Evolutionary conservation across 2,329 filamentous ascomycete species (phyloP), one percentile per base, ranked within the genome.

Genomic region (Chaetomiaceae sp.): DNA sequence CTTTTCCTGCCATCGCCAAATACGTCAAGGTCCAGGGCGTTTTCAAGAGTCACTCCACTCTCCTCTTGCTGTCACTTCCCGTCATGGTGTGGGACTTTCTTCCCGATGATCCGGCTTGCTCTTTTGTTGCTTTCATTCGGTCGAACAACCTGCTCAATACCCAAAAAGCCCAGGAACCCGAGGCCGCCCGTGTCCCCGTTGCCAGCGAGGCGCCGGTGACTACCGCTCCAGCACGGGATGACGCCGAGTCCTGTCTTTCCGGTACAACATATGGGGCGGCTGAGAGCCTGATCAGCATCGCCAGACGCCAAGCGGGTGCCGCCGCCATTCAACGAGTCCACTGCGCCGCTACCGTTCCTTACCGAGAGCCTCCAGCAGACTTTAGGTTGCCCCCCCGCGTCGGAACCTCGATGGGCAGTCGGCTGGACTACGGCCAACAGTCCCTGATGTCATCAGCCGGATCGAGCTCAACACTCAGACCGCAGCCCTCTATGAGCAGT

Each of bases 21-120:
- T 79, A 82, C 57, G 79, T 82, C 65, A 81, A 81, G 61, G 75
- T 84, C 6, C 80, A 84, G 60, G 80, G 79, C 8, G 74, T 82
- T 1, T 84, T 83, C 65, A 81, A 81, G 61, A 83, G 80, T 46
- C 79, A 83, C 60, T 83, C 81, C 0, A 83, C 78, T 0, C 66
- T 83, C 38, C 71, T 84, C 6, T 65, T 83, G 6, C 66, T 83
- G 3, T 83, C 81, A 0, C 70, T 84, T 63, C 81, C 81, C 0
- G 76, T 83, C 11, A 78, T 79, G 66, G 70, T 83, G 3, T 84
- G 81, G 81, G 77, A 83, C 58, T 66, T 83, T 39, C 69, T 84
- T 0, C 80, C 80, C 0, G 79, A 83, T 33, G 72, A 82, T 47
- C 75, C 73, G 23, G 80, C 80, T 0, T 80, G 78, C 42, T 77